Percentiles rank a stretch among this genome's conserved stretches.
These are phyloP conservation scores for Pistacia atlantica DNA, from an alignment of 345 rosid species.

Conservation along the genomic window DNA sequence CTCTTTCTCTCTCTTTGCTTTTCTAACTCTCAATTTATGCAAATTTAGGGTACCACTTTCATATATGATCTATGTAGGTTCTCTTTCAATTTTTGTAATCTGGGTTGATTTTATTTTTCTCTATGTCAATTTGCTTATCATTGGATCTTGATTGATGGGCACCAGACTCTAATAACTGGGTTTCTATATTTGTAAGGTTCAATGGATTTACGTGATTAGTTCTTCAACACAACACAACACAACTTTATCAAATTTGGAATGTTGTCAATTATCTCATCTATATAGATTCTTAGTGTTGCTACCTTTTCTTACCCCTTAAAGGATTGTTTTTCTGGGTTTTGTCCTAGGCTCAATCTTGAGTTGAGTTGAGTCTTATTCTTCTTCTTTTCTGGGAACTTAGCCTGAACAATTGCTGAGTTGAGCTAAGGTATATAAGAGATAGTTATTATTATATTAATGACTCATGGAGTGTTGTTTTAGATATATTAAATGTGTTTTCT, in stretches of 20 bases:
- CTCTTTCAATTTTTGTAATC: conserved; percentile 12
- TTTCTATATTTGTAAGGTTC: conserved; percentile 13
- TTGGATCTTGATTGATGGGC: conserved; percentile 37
- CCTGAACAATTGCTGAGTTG: neutral
- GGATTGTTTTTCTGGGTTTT: conserved; percentile 17
- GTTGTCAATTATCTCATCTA: conserved; percentile 17
- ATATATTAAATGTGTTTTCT: conserved; percentile 7
- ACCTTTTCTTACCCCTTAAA: conserved; percentile 5
- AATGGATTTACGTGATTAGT: conserved; percentile 23
- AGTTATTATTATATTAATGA: conserved; percentile 1
- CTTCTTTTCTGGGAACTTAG: conserved; percentile 21
- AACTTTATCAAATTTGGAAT: conserved; percentile 27
- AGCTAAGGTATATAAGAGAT: neutral
- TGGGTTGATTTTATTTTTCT: neutral
- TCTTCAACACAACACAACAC: conserved; percentile 3
- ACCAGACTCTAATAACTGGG: conserved; percentile 12
- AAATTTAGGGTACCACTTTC: conserved; percentile 23
- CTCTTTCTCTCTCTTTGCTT: conserved; percentile 25
- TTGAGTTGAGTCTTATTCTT: neutral
- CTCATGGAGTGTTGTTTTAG: neutral
- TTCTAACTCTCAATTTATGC: conserved; percentile 14
- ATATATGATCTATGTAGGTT: conserved; percentile 9
- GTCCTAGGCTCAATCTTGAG: neutral
- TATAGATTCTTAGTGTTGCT: conserved; percentile 16
- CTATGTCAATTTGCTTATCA: conserved; percentile 13